Evolutionary conservation across 495 filamentous ascomycete genomes (phyloP), one percentile per base, ranked within the genome.

Genomic region (Aspergillus diversus): DNA sequence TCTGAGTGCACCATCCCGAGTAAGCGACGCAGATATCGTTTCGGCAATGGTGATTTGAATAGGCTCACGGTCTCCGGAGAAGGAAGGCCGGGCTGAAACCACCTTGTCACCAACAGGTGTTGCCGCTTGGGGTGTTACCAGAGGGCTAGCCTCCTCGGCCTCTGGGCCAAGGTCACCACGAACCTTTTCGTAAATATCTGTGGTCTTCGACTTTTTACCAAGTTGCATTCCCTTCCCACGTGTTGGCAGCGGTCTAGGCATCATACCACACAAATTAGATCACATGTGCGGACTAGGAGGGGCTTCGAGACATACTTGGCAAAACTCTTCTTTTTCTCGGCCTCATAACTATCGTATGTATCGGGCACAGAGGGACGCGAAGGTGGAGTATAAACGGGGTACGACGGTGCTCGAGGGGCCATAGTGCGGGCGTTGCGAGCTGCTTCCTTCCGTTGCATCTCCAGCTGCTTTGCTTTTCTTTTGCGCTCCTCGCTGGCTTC

Each of bases 161-260:
- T 93, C 91, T 35, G 89, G 84, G 11, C 92, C 93, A 55, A 97
- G 75, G 62, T 97, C 93, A 53, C 90, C 89, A 66, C 91, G 87
- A n/a, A 99, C 92, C 66, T 90, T 89, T 74, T 98, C 94, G 69
- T 96, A 98, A 83, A 97, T 97, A 76, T 95, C 91, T 13, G 91
- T 95, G 33, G 90, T 91, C 81, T 97, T 97, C 37, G 92, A 96
- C 78, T 98, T 98, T 83, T 97, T 97, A 75, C 95, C 96, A 43
- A 99, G 79, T 75, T 97, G 94, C 95, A 99, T 97, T 55, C 95
- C 95, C 78, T 99, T 99, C 61, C 92, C 92, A 72, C 94, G 92
- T 39, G 87, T 85, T 33, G 90, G 86, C 51, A 88, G 72, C 35
- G 87, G 79, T 71, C 86, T 90, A 70, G n/a, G 49, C 17, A 55